Evolutionary conservation across 139 green algal genomes (phyloP).

Genomic region (Spirogloea muscicola): DNA sequence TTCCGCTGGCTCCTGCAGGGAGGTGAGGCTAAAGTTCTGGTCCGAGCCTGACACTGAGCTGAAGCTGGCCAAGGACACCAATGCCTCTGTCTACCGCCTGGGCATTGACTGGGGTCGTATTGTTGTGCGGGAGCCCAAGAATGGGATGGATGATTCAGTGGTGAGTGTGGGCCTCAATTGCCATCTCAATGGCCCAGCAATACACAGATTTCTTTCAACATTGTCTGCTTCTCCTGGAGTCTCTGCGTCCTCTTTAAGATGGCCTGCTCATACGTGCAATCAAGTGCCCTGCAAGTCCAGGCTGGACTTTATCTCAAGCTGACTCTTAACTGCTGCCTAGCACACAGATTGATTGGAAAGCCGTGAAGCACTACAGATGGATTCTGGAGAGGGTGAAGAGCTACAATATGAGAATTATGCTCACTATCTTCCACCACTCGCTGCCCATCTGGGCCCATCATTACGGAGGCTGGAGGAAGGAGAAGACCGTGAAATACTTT

Average conservation of each 20-base stretch:
- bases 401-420: constrained; percentile 41
- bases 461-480: constrained; percentile 26
- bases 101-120: constrained; percentile 41
- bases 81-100: constrained; percentile 19
- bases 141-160: constrained; percentile 7
- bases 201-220: not conserved
- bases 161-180: not conserved
- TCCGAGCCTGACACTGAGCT: constrained; percentile 26
- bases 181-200: not conserved
- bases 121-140: not conserved
- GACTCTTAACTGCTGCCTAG: not conserved
- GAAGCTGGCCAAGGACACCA: constrained; percentile 9
- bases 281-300: not conserved
- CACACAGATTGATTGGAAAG: constrained; percentile 14
- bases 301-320: not conserved
- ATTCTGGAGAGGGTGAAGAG: constrained; percentile 31
- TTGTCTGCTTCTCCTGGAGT: not conserved
- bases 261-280: not conserved
- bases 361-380: constrained; percentile 30
- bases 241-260: not conserved
- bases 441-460: constrained; percentile 32
- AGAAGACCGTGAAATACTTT: constrained; percentile 27
- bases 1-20: no score
- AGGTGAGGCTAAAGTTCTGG: constrained; percentile 36
- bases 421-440: constrained; percentile 51